These are phyloP conservation scores for Cryphonectria japonica DNA, from an alignment of 2,329 filamentous ascomycete genomes.

Conservation along the genomic window DNA sequence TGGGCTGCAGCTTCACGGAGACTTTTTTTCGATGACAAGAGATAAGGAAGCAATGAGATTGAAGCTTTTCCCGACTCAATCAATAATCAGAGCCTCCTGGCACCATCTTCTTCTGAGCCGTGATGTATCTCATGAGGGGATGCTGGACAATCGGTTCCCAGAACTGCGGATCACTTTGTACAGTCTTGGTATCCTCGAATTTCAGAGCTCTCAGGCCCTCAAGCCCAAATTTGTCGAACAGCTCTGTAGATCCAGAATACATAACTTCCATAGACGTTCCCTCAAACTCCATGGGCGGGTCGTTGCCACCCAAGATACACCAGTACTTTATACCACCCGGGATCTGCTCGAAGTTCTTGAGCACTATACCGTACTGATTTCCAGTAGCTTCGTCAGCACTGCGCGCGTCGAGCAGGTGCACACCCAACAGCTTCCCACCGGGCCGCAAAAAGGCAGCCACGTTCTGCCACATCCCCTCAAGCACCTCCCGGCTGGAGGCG, in stretches of 20 bases:
- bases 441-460: constrained; percentile 25
- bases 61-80: neutral
- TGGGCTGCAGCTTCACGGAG: too few relatives aligned
- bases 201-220: constrained; percentile 17
- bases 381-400: neutral
- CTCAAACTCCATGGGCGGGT: constrained; percentile 24
- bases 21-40: neutral
- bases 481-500: constrained; percentile 14
- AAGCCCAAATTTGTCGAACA: constrained; percentile 25
- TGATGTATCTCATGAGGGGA: neutral
- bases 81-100: neutral
- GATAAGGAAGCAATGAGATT: neutral
- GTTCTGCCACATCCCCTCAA: constrained; percentile 32
- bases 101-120: neutral
- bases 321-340: constrained; percentile 15
- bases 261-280: constrained; percentile 22
- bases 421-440: constrained; percentile 27
- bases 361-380: neutral
- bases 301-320: constrained; percentile 5
- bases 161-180: constrained; percentile 4
- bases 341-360: neutral
- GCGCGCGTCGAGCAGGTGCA: neutral
- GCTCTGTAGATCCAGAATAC: constrained; percentile 18
- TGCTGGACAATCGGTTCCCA: constrained; percentile 14
- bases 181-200: constrained; percentile 2